Evolutionary conservation across 2,329 filamentous ascomycete genomes (phyloP), one percentile per base, ranked within the genome.

Genomic region (Trichoderma sp.): DNA sequence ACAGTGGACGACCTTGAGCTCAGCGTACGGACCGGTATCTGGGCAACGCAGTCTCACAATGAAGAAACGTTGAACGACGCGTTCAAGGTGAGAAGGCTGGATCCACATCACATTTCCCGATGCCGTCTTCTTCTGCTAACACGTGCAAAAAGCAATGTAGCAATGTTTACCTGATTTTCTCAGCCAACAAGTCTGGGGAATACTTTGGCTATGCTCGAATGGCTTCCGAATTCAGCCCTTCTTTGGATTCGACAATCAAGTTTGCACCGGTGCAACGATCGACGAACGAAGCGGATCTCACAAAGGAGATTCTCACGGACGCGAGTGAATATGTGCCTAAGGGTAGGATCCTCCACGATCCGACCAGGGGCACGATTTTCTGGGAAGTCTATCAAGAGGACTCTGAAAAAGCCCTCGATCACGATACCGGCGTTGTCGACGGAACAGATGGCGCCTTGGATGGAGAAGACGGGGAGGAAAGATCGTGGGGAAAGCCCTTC

Each of bases 121-220:
- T 39, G 9, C 4, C 21, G 14, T 7, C 28, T 21, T 30, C 56
- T 7, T 54, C 55, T 12, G 17, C 65, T 70, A 67, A 70, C 30
- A 12, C 5, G 19, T 15, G 34, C 14, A 14, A n/a, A 7, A 45
- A 96, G 93, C 81, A 82, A 10, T 86, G 88, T 15, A 91, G 96
- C 61, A 91, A 90, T 72, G 93, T 98, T 1, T 97, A 93, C 73
- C 82, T 98, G 34, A 87, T 98, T 15, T 98, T 98, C 76, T 98
- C 94, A 1, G 94, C 94, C 14, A 98, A 98, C 77, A 97, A 97
- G 73, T 97, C 94, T 0, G 94, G 94, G 14, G 94, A 97, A 76
- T 98, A 97, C 74, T 97, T 95, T 78, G 94, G 94, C 21, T 97
- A 96, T 73, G 94, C 93, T 21, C 88, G 90, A 44, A 98, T 98